Evolutionary conservation across 2,329 filamentous ascomycete species (phyloP).

Genomic region (Aspergillus viridinutans): DNA sequence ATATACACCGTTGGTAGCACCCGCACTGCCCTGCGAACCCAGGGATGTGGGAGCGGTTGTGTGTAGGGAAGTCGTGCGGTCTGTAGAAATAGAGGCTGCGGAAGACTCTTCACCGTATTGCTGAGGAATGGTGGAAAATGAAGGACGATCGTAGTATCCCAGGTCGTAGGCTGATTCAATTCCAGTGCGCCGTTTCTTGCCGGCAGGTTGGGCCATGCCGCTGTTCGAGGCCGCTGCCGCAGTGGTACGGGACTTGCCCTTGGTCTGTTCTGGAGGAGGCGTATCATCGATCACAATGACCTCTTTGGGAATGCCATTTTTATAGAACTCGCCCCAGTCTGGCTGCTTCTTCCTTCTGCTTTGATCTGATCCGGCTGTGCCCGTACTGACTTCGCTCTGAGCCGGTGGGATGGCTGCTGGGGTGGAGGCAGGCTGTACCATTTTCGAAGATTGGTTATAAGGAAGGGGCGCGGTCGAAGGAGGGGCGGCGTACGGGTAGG

Average conservation of each 20-base stretch:
- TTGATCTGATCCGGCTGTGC: conserved; percentile 36
- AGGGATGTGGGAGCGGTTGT: conserved; percentile 88
- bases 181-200: conserved; percentile 71
- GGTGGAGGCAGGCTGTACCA: conserved; percentile 34
- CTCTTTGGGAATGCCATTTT: conserved; percentile 77
- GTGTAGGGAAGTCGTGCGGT: conserved; percentile 76
- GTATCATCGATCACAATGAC: conserved; percentile 76
- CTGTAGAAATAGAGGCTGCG: conserved; percentile 72
- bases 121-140: conserved; percentile 70
- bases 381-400: conserved; percentile 33
- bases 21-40: conserved; percentile 57
- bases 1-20: conserved; percentile 53
- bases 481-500: conserved; percentile 40
- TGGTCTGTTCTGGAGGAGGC: conserved; percentile 46
- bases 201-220: conserved; percentile 41
- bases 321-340: conserved; percentile 77
- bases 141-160: conserved; percentile 65
- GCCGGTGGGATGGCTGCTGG: conserved; percentile 35
- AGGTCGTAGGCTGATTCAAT: conserved; percentile 61
- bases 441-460: conserved; percentile 33
- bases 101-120: conserved; percentile 63
- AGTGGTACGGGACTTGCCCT: conserved; percentile 18
- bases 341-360: conserved; percentile 55
- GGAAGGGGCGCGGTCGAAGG: conserved; percentile 31
- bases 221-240: conserved; percentile 24